A percentile compares a stretch with the other conserved stretches of the same genome.
phyloP scores from a whole-genome alignment of 345 rosid species.

The Euphorbia lathyris region DNA sequence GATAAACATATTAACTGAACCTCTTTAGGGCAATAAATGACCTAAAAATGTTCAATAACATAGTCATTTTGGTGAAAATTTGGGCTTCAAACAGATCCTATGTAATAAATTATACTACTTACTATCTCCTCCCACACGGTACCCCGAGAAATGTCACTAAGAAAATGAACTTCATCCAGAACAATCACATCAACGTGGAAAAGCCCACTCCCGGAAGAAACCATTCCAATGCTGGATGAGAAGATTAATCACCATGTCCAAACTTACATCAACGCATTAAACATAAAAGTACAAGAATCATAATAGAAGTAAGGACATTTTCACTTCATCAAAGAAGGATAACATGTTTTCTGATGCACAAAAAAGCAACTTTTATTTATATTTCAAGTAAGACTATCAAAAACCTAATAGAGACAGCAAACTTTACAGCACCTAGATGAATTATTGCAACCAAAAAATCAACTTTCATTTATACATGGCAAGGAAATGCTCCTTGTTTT shows the following conservation, averaged over 20 bases:
- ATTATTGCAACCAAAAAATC: background rate
- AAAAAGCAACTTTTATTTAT: background rate
- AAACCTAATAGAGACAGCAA: background rate
- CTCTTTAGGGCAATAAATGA: slow-evolving; percentile 88
- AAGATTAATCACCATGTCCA: slow-evolving; percentile 11
- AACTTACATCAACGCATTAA: slow-evolving; percentile 17
- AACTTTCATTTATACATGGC: background rate
- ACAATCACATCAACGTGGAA: slow-evolving; percentile 85
- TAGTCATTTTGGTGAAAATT: background rate
- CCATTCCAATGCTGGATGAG: slow-evolving; percentile 87
- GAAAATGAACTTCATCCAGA: slow-evolving; percentile 96
- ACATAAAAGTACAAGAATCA: slow-evolving; percentile 1
- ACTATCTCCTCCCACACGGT: slow-evolving; percentile 69
- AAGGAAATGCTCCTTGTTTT: background rate
- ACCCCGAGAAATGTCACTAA: slow-evolving; percentile 84
- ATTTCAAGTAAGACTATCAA: background rate
- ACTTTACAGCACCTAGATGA: background rate
- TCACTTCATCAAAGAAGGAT: slow-evolving; percentile 5
- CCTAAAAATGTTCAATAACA: slow-evolving; percentile 39
- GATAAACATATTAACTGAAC: slow-evolving; percentile 90
- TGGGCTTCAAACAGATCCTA: slow-evolving; percentile 4
- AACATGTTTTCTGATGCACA: background rate
- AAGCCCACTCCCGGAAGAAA: slow-evolving; percentile 79
- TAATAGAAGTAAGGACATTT: slow-evolving; percentile 2
- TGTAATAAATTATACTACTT: slow-evolving; percentile 9